Percentiles rank a stretch among this genome's conserved stretches.
These are phyloP conservation scores for Kregervanrija pseudodelftensis DNA, from an alignment of 805 yeast species.

Conservation along the genomic window DNA sequence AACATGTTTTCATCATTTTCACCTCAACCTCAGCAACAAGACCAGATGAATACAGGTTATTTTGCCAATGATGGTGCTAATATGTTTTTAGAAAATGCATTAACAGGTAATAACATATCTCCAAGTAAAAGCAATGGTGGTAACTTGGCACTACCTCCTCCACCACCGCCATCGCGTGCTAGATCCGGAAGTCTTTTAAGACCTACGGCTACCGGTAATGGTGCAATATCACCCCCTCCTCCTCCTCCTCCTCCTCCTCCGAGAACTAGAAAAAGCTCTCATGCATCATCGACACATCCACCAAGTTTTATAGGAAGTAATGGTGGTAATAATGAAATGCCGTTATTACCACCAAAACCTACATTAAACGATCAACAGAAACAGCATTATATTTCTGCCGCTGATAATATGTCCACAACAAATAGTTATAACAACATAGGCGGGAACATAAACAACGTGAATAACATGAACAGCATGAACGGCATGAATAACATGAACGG, in stretches of 20 bases:
- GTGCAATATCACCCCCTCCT: conserved; percentile 12
- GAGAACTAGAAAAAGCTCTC: conserved; percentile 20
- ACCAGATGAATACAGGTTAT: too few relatives aligned
- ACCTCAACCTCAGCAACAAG: too few relatives aligned
- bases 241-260: conserved; percentile 29
- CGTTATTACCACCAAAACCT: conserved; percentile 27
- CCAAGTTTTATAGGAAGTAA: neutral
- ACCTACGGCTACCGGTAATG: conserved; percentile 2
- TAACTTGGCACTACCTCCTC: conserved; percentile 17
- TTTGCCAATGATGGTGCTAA: too few relatives aligned
- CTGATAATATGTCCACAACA: neutral
- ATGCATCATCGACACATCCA: conserved; percentile 12
- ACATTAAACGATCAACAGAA: conserved; percentile 21
- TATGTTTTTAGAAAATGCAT: too few relatives aligned
- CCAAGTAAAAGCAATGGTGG: neutral
- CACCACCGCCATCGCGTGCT: conserved; percentile 19
- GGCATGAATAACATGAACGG: neutral
- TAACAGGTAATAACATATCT: neutral
- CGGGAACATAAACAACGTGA: neutral
- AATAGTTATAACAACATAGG: neutral
- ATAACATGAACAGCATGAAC: neutral
- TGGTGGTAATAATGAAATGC: conserved; percentile 6
- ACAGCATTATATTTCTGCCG: conserved; percentile 20
- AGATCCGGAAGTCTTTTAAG: neutral
- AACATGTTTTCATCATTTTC: too few relatives aligned